Percentiles rank a stretch among this genome's conserved stretches.
phyloP scores from a whole-genome alignment of 257 asterid genomes.

The Nicotiana noctiflora region DNA sequence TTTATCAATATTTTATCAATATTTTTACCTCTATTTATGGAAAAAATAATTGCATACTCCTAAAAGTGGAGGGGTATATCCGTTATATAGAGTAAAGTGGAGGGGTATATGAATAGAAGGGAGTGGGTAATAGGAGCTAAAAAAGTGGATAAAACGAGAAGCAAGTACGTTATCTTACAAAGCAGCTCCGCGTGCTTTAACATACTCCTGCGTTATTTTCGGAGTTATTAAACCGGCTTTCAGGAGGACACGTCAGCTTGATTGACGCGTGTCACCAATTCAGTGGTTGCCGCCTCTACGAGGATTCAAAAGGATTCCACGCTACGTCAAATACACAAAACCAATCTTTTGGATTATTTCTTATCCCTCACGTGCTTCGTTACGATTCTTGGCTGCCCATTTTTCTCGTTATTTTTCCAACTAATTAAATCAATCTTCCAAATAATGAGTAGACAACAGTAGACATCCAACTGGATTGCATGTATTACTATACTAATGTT shows the following conservation, averaged over 20 bases:
- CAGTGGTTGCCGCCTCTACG: constrained; percentile 2
- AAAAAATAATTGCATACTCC: too few species aligned
- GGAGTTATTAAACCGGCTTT: background rate
- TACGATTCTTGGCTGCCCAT: background rate
- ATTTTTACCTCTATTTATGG: too few species aligned
- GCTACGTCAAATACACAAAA: constrained; percentile 13
- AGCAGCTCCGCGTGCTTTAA: constrained; percentile 10
- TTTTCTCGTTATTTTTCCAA: background rate
- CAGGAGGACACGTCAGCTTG: background rate
- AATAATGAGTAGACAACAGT: too few species aligned
- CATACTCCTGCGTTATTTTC: background rate
- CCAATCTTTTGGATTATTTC: background rate
- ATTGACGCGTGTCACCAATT: background rate
- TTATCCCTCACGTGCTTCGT: constrained; percentile 19
- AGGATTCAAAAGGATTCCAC: constrained; percentile 7
- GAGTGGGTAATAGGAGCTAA: background rate
- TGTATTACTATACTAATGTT: too few species aligned
- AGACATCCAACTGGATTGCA: too few species aligned
- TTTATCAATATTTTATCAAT: too few species aligned
- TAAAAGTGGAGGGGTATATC: background rate
- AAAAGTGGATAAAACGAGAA: background rate
- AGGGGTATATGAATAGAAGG: background rate
- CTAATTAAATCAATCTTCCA: background rate
- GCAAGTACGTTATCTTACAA: background rate
- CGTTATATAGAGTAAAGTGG: background rate